Evolutionary conservation across 768 basidiomycete species (phyloP).

Genomic region (Sarcodon aspratus): DNA sequence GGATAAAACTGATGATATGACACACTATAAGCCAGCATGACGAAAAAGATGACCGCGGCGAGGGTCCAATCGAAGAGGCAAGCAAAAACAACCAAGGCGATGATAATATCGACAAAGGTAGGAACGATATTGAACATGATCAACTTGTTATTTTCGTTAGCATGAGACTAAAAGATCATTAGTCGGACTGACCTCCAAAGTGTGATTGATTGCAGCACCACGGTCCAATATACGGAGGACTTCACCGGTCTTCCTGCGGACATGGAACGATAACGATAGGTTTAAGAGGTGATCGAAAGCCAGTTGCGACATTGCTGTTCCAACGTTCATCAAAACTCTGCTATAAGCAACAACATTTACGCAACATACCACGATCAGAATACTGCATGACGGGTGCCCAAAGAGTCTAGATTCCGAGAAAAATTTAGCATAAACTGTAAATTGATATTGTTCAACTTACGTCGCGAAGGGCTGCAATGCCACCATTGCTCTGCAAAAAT

Average conservation of each 20-base stretch:
- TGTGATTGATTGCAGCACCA: slow-evolving; percentile 78
- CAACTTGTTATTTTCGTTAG: slow-evolving; percentile 29
- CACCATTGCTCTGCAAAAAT: slow-evolving; percentile 69
- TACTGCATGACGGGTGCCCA: slow-evolving; percentile 90
- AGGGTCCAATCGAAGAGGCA: slow-evolving; percentile 55
- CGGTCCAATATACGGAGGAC: slow-evolving; percentile 73
- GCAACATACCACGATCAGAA: slow-evolving; percentile 52
- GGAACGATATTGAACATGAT: slow-evolving; percentile 80
- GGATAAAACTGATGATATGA: slow-evolving; percentile 5
- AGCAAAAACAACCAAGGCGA: slow-evolving; percentile 61
- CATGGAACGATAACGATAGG: slow-evolving; percentile 78
- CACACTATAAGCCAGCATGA: slow-evolving; percentile 67
- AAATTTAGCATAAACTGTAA: neutral
- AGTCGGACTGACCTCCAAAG: slow-evolving; percentile 42
- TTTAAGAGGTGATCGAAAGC: slow-evolving; percentile 84
- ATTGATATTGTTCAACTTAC: slow-evolving; percentile 8
- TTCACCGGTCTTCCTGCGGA: slow-evolving; percentile 76
- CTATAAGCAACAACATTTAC: neutral
- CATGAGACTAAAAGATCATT: neutral
- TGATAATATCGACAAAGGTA: slow-evolving; percentile 66
- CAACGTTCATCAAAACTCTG: slow-evolving; percentile 1
- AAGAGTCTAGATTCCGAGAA: slow-evolving; percentile 31
- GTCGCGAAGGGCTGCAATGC: slow-evolving; percentile 52
- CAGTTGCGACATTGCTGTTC: slow-evolving; percentile 70
- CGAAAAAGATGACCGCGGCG: slow-evolving; percentile 53